Base-by-base conservation (phyloP, 176 grass and related monocot genomes). In the Otatea glauca region DNA sequence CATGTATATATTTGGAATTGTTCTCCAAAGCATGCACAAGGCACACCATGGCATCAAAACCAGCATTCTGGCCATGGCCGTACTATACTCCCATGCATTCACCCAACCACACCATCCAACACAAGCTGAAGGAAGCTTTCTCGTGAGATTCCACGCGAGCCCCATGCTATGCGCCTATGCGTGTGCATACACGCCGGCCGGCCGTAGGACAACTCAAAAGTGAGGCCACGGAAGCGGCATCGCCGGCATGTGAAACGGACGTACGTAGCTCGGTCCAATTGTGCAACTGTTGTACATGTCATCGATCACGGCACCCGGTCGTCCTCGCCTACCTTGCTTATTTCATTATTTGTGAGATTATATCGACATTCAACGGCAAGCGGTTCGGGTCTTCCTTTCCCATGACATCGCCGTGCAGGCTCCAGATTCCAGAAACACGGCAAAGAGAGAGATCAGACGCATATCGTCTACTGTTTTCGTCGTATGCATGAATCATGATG, bases 221-320 rank as follows among this genome's bases (percentile, higher is more conserved):
- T 37, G 29, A 82, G 39, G 65, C 42, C 80, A 83, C 14, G 80
- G 42, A 70, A 77, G 64, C 35, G 72, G 65, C 80, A n/a, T 32
- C 60, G 24, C 25, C 25, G 60, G 60, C 61, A 1, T 72, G 74
- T 63, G 75, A 79, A 43, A 51, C 24, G 24, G 56, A 50, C 80
- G 42, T 34, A 79, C 80, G 60, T 79, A 79, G 18, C 42, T 9
- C 8, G 42, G 66, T 55, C 80, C 81, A 34, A 63, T 53, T 1
- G 34, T n/a, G 54, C 47, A 73, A 89, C 81, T 74, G 74, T 48
- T 67, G 74, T 21, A 66, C 25, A 6, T 65, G 74, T 73, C 86
- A 84, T 78, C 25, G 25, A 7, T 25, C 55, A 49, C 14, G 20
- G 27, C 66, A 14, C 65, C 2, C 24, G 21, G 54, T 3, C 54